These are phyloP conservation scores for Colletotrichum agaves DNA, from an alignment of 2,329 filamentous ascomycete genomes.

Conservation along the genomic window DNA sequence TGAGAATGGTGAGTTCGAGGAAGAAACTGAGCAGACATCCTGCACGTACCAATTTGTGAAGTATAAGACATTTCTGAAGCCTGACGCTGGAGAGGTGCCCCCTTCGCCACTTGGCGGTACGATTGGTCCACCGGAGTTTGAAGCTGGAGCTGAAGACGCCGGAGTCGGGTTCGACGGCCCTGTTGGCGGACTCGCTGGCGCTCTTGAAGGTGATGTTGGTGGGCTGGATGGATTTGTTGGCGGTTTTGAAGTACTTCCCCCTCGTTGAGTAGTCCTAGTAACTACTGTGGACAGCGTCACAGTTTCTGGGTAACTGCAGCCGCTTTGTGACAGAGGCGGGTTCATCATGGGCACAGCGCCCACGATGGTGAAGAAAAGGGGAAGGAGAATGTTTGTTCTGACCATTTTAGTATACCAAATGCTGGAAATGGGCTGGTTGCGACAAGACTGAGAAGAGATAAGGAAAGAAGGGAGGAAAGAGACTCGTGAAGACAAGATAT, in stretches of 20 bases:
- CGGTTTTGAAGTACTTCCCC: slow-evolving; percentile 2
- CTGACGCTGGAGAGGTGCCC: slow-evolving; percentile 3
- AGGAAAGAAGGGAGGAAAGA: neutral
- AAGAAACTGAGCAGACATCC: neutral
- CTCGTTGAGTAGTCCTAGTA: neutral
- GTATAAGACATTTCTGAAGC: slow-evolving; percentile 57
- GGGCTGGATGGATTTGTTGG: neutral
- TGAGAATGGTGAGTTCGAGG: slow-evolving; percentile 37
- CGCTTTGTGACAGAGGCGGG: neutral
- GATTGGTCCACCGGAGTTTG: neutral
- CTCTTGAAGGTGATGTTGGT: neutral
- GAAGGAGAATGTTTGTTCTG: slow-evolving; percentile 8
- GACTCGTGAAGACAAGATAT: neutral
- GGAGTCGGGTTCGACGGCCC: neutral
- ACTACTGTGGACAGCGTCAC: neutral
- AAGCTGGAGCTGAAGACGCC: neutral
- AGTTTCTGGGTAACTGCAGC: slow-evolving; percentile 1
- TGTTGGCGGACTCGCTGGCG: neutral
- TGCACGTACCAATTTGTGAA: slow-evolving; percentile 63
- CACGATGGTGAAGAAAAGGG: slow-evolving; percentile 24
- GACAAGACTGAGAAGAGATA: neutral
- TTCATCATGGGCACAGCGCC: slow-evolving; percentile 17
- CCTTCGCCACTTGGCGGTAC: neutral
- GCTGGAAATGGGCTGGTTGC: slow-evolving; percentile 4
- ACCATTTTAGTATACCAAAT: slow-evolving; percentile 15